A percentile compares a stretch with the other conserved stretches of the same genome.
phyloP scores from a whole-genome alignment of 2,329 filamentous ascomycete genomes.

The Akanthomyces muscarius region DNA sequence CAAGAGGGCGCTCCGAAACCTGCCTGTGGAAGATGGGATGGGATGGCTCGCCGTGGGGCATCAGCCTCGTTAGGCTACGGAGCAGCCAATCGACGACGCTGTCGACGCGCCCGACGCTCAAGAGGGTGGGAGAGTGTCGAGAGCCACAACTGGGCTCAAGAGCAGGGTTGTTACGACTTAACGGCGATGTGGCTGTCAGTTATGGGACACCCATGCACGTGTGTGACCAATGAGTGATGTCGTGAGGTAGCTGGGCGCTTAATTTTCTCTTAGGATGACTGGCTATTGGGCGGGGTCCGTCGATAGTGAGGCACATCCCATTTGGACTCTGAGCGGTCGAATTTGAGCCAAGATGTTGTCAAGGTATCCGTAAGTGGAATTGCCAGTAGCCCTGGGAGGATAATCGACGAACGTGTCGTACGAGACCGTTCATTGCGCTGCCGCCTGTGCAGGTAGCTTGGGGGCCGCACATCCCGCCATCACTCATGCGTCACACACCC shows the following conservation, averaged over 20 bases:
- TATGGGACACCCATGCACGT: slow-evolving; percentile 3
- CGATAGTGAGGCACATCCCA: slow-evolving; percentile 1
- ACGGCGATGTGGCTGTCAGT: slow-evolving; percentile 10
- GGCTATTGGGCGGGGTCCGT: slow-evolving; percentile 8
- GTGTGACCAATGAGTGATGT: slow-evolving; percentile 14
- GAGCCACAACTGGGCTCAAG: slow-evolving; percentile 14
- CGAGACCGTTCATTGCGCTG: slow-evolving; percentile 4
- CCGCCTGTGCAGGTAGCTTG: neutral
- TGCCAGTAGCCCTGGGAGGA: neutral
- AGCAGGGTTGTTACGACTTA: neutral
- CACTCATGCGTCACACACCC: neutral
- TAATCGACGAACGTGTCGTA: slow-evolving; percentile 14
- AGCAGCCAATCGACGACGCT: slow-evolving; percentile 7
- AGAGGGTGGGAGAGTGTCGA: slow-evolving; percentile 9
- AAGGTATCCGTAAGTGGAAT: neutral
- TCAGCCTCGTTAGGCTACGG: neutral
- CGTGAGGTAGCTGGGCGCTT: slow-evolving; percentile 15
- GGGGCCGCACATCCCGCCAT: neutral
- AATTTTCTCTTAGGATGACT: slow-evolving; percentile 3
- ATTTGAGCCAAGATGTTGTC: neutral
- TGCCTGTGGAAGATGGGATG: slow-evolving; percentile 1
- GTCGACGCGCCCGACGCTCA: slow-evolving; percentile 9
- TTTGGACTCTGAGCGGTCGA: neutral
- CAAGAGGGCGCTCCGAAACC: neutral
- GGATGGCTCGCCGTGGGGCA: slow-evolving; percentile 5